Base-by-base conservation (phyloP, 768 basidiomycete species). In the Phaeotremella fagi region DNA sequence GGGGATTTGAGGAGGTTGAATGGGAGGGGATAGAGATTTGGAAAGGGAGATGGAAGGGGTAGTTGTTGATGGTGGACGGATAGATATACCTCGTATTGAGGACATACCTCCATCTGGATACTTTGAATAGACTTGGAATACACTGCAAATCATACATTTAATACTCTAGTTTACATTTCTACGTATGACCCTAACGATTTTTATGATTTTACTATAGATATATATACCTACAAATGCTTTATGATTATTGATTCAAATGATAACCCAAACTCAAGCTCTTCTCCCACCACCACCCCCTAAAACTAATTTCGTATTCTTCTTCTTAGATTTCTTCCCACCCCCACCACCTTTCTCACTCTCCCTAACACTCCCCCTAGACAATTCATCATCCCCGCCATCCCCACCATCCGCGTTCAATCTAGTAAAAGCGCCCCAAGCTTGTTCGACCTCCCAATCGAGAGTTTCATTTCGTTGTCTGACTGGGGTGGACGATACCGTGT, bases 1-100 rank as follows among this genome's bases (percentile, higher is more conserved):
- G 81, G 35, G 72, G 75, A 2, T 90, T 87, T 87, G 74, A 75
- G 12, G 78, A 75, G 63, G 79, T 79, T 4, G 88, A 88, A 47
- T 90, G 88, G 86, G 85, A 85, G 22, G 87, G 80, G 3, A 78
- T 90, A 23, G 87, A 91, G 75, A 78, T 92, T 38, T 90, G 86
- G 86, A 84, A 81, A 68, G 73, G 83, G 48, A 55, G 55, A 42
- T 59, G 64, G 54, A 31, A 31, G 50, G 42, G 54, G 31, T 11
- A 35, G 33, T 35, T 9, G 11, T 35, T 35, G 9, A 35, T 9
- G 12, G 18, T 41, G 38, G 22, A 11, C 6, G 38, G 7, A 12
- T 41, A 12, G 12, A 41, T 41, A 41, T 35, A 35, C 33, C 33
- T 9, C n/a, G 33, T n/a, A 35, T 35, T 35, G n/a, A n/a, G n/a